A percentile compares a stretch with the other conserved stretches of the same genome.
These are phyloP conservation scores for Raphanus raphanistrum DNA, from an alignment of 345 rosid species.

Conservation along the genomic window DNA sequence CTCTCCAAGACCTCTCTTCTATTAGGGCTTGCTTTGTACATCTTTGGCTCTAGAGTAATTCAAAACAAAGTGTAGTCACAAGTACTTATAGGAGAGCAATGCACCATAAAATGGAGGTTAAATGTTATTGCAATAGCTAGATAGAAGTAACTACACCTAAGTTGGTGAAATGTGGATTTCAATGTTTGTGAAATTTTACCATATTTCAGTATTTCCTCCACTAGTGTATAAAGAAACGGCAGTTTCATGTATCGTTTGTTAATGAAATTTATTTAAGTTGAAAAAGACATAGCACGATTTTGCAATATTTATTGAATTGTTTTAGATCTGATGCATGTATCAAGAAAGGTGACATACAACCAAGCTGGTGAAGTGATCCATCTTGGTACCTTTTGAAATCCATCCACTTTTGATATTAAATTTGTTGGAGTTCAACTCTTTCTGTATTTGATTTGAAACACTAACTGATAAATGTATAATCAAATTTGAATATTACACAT, in stretches of 20 bases:
- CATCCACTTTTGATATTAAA: not conserved
- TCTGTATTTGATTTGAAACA: constrained; percentile 18
- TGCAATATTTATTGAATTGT: constrained; percentile 14
- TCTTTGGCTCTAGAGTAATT: constrained; percentile 26
- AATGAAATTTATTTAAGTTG: constrained; percentile 11
- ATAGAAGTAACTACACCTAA: constrained; percentile 27
- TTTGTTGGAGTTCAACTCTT: constrained; percentile 3
- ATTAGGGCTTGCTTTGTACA: constrained; percentile 37
- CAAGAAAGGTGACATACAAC: constrained; percentile 39
- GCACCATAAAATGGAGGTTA: constrained; percentile 14
- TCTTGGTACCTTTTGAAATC: constrained; percentile 7
- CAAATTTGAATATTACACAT: not conserved
- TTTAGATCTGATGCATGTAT: constrained; percentile 36
- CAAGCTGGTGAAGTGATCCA: constrained; percentile 40
- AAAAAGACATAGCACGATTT: constrained; percentile 28
- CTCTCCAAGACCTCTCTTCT: constrained; percentile 28
- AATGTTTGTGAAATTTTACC: constrained; percentile 40
- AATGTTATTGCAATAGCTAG: constrained; percentile 2
- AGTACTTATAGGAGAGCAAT: constrained; percentile 31
- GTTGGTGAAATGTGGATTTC: constrained; percentile 77
- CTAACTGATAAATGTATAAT: not conserved
- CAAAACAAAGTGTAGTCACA: constrained; percentile 8
- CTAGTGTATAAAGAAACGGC: not conserved
- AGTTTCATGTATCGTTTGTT: not conserved
- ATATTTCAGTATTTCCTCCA: constrained; percentile 13